A percentile compares a stretch with the other conserved stretches of the same genome.
phyloP scores from a whole-genome alignment of 176 grass and related monocot genomes.

The Rhynchospora pubera region DNA sequence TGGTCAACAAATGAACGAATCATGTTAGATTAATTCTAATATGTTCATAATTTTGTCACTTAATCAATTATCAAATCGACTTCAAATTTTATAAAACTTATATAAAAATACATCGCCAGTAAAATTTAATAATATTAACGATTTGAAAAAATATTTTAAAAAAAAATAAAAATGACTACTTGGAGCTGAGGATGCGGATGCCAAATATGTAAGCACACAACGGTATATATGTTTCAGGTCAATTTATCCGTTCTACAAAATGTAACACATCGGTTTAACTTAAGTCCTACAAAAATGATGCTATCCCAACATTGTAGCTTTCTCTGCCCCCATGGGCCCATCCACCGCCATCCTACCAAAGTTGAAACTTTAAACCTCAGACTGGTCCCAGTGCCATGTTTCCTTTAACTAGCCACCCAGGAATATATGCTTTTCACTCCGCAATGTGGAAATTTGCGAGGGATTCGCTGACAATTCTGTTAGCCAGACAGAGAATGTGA shows the following conservation, averaged over 20 bases:
- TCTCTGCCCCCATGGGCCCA: constrained; percentile 4
- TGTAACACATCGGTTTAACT: not conserved
- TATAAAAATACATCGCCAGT: too few species aligned
- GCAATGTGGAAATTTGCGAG: not conserved
- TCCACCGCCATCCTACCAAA: not conserved
- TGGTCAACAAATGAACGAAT: too few species aligned
- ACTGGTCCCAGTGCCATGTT: constrained; percentile 12
- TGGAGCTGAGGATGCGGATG: too few species aligned
- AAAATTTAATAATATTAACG: too few species aligned
- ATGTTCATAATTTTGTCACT: too few species aligned
- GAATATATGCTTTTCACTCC: constrained; percentile 13
- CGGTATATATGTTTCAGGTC: not conserved
- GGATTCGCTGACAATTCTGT: not conserved
- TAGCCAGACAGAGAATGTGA: not conserved
- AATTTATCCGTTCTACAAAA: not conserved
- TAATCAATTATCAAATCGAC: too few species aligned
- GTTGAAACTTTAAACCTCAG: constrained; percentile 18
- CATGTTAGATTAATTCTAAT: too few species aligned
- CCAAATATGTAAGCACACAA: not conserved
- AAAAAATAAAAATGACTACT: too few species aligned
- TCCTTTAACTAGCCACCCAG: not conserved
- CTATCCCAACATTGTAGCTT: constrained; percentile 4
- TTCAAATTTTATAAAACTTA: too few species aligned
- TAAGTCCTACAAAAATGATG: constrained; percentile 12
- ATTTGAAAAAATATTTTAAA: too few species aligned